phyloP scores from a whole-genome alignment of 1,284 basidiomycete genomes.

The Schizopora paradoxa region DNA sequence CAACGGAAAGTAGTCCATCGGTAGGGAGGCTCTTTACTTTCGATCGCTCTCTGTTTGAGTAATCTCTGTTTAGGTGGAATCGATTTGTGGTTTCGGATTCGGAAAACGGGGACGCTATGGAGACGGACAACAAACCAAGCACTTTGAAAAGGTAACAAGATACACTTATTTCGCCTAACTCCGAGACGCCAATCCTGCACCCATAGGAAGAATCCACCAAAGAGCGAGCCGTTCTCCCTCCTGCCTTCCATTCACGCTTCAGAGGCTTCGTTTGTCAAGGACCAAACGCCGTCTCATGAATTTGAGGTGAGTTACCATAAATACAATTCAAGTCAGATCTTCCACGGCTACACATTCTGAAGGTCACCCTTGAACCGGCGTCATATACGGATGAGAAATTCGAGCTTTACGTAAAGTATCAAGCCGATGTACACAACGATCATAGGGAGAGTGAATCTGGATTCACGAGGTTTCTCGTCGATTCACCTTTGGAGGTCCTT shows the following conservation, averaged over 20 bases:
- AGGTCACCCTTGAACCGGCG: slow-evolving; percentile 74
- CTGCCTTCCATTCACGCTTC: slow-evolving; percentile 43
- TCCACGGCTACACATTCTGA: background rate
- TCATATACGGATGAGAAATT: slow-evolving; percentile 79
- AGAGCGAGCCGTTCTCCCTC: slow-evolving; percentile 30
- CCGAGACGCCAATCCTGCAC: too few relatives aligned
- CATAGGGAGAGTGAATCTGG: slow-evolving; percentile 41
- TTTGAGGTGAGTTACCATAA: slow-evolving; percentile 47
- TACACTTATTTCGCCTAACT: background rate
- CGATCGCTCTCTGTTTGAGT: background rate
- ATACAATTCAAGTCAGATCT: background rate
- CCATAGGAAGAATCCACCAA: slow-evolving; percentile 17
- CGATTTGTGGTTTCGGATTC: slow-evolving; percentile 48
- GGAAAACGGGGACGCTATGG: slow-evolving; percentile 36
- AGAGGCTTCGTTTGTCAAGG: slow-evolving; percentile 27
- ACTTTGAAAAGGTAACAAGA: slow-evolving; percentile 19
- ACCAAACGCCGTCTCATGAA: slow-evolving; percentile 28
- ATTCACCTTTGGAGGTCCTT: slow-evolving; percentile 66
- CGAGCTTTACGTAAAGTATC: slow-evolving; percentile 71
- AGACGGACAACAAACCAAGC: slow-evolving; percentile 23
- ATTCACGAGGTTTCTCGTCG: slow-evolving; percentile 75
- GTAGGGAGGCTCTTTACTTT: slow-evolving; percentile 32
- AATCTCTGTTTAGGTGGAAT: slow-evolving; percentile 58
- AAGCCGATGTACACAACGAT: slow-evolving; percentile 74
- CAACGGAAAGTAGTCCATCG: slow-evolving; percentile 73